phyloP scores from a whole-genome alignment of 2,329 filamentous ascomycete genomes.

The Apiospora koreana region DNA sequence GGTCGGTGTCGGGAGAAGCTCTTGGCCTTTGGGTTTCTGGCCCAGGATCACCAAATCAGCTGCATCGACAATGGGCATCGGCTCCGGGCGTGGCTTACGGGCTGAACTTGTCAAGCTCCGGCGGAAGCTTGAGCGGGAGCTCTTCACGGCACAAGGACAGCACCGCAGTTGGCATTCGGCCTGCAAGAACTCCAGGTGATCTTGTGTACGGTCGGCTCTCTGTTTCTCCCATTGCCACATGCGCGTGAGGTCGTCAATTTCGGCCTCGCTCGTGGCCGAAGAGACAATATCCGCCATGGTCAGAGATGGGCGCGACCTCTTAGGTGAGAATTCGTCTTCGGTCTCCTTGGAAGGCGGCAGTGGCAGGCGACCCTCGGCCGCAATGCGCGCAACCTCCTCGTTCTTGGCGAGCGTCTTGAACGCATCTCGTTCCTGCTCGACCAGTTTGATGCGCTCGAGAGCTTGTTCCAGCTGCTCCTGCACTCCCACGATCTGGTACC shows the following conservation, averaged over 20 bases:
- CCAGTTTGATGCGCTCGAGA: slow-evolving; percentile 61
- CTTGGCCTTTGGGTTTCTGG: slow-evolving; percentile 28
- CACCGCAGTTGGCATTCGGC: slow-evolving; percentile 71
- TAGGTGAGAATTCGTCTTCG: slow-evolving; percentile 65
- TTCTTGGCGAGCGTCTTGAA: slow-evolving; percentile 72
- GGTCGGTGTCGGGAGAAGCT: slow-evolving; percentile 31
- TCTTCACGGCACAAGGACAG: slow-evolving; percentile 58
- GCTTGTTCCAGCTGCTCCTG: slow-evolving; percentile 69
- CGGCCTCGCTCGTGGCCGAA: slow-evolving; percentile 56
- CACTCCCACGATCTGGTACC: slow-evolving; percentile 64
- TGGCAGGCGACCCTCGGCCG: slow-evolving; percentile 70
- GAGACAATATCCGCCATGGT: slow-evolving; percentile 53
- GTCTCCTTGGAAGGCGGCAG: slow-evolving; percentile 54
- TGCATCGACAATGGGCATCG: slow-evolving; percentile 40
- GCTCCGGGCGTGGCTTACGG: slow-evolving; percentile 37
- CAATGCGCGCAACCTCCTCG: slow-evolving; percentile 72
- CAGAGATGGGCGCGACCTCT: slow-evolving; percentile 51
- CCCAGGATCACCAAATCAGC: slow-evolving; percentile 46
- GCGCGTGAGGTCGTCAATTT: slow-evolving; percentile 57
- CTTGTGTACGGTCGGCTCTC: slow-evolving; percentile 68
- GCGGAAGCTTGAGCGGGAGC: slow-evolving; percentile 28
- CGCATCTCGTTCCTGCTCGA: slow-evolving; percentile 75
- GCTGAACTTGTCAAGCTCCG: slow-evolving; percentile 26
- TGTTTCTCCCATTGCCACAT: slow-evolving; percentile 60
- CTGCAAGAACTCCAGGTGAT: slow-evolving; percentile 75